These are phyloP conservation scores for Trichophyton rubrum DNA, from an alignment of 2,329 filamentous ascomycete genomes.

Conservation along the genomic window DNA sequence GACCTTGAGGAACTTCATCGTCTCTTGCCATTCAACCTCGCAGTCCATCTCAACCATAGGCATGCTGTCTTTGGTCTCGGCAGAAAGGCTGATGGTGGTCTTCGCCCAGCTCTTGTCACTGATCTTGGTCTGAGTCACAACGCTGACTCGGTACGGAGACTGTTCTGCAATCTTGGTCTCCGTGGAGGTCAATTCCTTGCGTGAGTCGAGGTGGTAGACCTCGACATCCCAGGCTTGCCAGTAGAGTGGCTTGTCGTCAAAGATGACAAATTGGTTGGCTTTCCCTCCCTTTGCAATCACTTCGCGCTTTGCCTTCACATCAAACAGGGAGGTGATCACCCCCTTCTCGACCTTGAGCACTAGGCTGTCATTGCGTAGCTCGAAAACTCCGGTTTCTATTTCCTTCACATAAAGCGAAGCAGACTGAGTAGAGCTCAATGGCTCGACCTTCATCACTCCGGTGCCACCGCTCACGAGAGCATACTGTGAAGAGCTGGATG, in stretches of 20 bases:
- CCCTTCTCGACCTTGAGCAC: constrained; percentile 61
- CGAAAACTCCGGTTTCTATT: constrained; percentile 50
- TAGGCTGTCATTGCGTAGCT: constrained; percentile 67
- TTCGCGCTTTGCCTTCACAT: constrained; percentile 61
- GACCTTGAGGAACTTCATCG: constrained; percentile 96
- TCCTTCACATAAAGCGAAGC: constrained; percentile 39
- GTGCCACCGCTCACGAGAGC: constrained; percentile 37
- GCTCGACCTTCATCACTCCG: constrained; percentile 30
- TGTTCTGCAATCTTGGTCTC: constrained; percentile 59
- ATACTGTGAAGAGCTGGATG: constrained; percentile 22
- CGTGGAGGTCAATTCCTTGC: constrained; percentile 58
- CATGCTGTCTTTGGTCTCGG: constrained; percentile 51
- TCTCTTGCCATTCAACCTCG: constrained; percentile 94
- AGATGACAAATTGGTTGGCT: constrained; percentile 84
- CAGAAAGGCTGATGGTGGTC: constrained; percentile 69
- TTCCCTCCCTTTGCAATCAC: constrained; percentile 59
- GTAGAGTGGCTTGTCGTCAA: constrained; percentile 93
- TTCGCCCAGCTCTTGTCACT: constrained; percentile 76
- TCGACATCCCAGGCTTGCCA: constrained; percentile 99
- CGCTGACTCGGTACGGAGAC: constrained; percentile 62
- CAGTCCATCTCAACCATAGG: constrained; percentile 66
- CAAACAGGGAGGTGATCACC: constrained; percentile 71
- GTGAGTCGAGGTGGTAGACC: constrained; percentile 82
- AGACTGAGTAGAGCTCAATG: constrained; percentile 16
- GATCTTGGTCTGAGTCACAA: constrained; percentile 75